Base-by-base conservation (phyloP, 2,329 filamentous ascomycete species). In the Parastagonospora nodorum region DNA sequence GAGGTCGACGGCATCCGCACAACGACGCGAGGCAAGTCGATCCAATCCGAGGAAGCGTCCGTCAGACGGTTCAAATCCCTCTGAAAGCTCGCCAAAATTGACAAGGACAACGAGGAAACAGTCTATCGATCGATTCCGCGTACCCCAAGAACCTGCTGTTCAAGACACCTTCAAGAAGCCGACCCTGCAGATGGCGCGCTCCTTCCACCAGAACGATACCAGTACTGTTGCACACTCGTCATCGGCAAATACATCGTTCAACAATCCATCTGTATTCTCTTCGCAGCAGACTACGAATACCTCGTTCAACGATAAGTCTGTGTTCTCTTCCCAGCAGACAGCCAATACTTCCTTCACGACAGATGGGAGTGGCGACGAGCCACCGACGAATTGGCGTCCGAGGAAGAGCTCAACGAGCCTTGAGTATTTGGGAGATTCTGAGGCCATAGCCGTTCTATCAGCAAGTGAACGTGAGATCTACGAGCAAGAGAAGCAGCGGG, bases 301-400 rank as follows among this genome's bases (percentile, higher is more conserved):
- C 0, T 68, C 67, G 2, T 73, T 73, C 45, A 57, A 53, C 24
- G 46, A 54, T 12, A 60, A 51, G 6, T 43, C 41, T 4, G 42
- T 53, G 2, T 52, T 49, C 8, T 71, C 68, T 2, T 64, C 66
- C 2, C 66, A 70, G 39, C 53, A 58, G 37, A 64, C 58, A 1
- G 54, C 51, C 1, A 63, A 60, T 8, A 69, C 63, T 0, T 68
- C 67, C 1, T 73, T 73, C 36, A 61, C 45, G 5, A 58, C 57
- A 5, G 52, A 47, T 41, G 42, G 53, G 24, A 45, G 24, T 12
- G 37, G 14, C 3, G 46, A 48, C n/a, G 46, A 59, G n/a, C 16
- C 55, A 4, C 11, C n/a, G 12, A 45, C 47, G 24, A 52, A 50
- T 11, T 52, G 46, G 32, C 15, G 55, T 24, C 51, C 48, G 9